Percentiles rank a stretch among this genome's conserved stretches.
Evolutionary conservation across 176 grass and related monocot species (phyloP).

Genomic region (Zoysia pacifica): DNA sequence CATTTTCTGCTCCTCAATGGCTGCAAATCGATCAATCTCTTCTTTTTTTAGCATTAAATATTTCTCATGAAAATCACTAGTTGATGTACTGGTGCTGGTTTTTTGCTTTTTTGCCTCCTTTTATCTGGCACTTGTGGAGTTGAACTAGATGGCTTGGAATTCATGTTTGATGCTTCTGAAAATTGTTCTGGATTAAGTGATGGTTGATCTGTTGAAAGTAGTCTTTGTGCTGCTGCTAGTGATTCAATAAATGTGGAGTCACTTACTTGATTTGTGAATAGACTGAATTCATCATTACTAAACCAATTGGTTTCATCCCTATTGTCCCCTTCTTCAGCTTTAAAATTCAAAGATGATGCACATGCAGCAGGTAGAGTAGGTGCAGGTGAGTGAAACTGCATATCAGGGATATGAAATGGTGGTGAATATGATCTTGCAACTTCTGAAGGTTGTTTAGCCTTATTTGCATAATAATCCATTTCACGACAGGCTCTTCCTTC

Average conservation of each 20-base stretch:
- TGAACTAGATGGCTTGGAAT: neutral
- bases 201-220: neutral
- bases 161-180: neutral
- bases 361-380: too few species aligned
- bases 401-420: too few species aligned
- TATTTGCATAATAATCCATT: constrained; percentile 32
- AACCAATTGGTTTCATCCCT: neutral
- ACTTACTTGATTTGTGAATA: neutral
- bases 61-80: neutral
- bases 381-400: too few species aligned
- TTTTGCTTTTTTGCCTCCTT: neutral
- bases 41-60: neutral
- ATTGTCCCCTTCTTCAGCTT: neutral
- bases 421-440: too few species aligned
- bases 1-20: too few species aligned
- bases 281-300: neutral
- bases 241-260: neutral
- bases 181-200: neutral
- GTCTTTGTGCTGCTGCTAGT: neutral
- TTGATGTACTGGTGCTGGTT: neutral
- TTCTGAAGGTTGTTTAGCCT: neutral
- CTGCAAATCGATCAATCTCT: neutral
- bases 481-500: constrained; percentile 15
- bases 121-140: neutral
- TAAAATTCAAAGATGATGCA: too few species aligned